Evolutionary conservation across 352 stramenopile genomes (phyloP).

Genomic region (Phytophthora podocarpi): DNA sequence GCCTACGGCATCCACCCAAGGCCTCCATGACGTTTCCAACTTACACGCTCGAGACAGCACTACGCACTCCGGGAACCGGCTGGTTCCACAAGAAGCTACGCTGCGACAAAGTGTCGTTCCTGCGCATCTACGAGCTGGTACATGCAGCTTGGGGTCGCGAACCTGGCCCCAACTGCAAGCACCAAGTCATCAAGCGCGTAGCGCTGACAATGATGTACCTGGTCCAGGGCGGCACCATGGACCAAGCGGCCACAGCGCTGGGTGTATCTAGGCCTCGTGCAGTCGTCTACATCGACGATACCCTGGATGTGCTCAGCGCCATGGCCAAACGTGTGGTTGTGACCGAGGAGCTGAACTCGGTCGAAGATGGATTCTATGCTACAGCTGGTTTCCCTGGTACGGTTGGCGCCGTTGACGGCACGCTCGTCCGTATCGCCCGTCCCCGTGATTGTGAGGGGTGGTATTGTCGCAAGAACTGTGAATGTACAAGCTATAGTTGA

Average conservation of each 20-base stretch:
- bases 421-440: not conserved
- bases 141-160: not conserved
- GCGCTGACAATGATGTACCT: too few relatives aligned
- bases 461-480: conserved; percentile 4
- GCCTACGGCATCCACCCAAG: too few relatives aligned
- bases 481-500: conserved; percentile 6
- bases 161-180: too few relatives aligned
- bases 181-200: too few relatives aligned
- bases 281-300: conserved; percentile 28
- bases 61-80: too few relatives aligned
- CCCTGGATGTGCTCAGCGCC: conserved; percentile 5
- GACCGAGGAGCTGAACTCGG: not conserved
- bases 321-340: conserved; percentile 1
- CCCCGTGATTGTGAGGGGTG: conserved; percentile 2
- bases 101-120: conserved; percentile 12
- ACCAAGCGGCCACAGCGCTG: conserved; percentile 3
- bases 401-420: conserved; percentile 16
- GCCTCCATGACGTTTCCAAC: too few relatives aligned
- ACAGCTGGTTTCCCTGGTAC: conserved; percentile 14
- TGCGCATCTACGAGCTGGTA: conserved; percentile 9
- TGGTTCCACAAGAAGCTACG: conserved; percentile 19
- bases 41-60: too few relatives aligned
- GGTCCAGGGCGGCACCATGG: too few relatives aligned
- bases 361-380: conserved; percentile 3
- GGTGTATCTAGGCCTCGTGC: conserved; percentile 13